A percentile compares a stretch with the other conserved stretches of the same genome.
Conservation (phyloP, 139 green algal species). For the Trebouxia sp. region DNA sequence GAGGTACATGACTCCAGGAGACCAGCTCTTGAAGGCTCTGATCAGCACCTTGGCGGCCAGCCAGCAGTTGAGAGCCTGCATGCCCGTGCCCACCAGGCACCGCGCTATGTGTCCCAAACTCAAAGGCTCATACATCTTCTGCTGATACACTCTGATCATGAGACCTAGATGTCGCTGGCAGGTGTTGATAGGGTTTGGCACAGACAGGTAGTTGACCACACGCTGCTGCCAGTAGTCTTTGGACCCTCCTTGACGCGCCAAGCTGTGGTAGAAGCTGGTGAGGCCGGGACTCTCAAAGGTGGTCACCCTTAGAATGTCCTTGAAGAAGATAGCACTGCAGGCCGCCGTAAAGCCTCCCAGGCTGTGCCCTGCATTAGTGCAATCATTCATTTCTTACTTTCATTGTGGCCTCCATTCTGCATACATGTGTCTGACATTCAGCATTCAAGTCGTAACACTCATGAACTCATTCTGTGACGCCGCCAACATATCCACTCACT, state of each 20-base stretch:
- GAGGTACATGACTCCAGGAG: constrained; percentile 12
- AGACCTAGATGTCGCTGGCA: constrained; percentile 31
- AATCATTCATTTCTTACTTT: no score
- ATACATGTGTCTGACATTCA: no score
- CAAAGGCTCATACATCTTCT: neutral
- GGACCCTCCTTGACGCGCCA: neutral
- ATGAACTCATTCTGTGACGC: no score
- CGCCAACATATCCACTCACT: no score
- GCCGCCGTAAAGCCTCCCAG: constrained; percentile 32
- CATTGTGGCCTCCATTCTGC: no score
- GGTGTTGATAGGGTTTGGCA: constrained; percentile 40
- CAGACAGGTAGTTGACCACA: constrained; percentile 31
- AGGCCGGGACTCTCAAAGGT: constrained; percentile 39
- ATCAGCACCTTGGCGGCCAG: constrained; percentile 9
- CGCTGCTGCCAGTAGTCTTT: constrained; percentile 13
- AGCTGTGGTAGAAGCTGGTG: constrained; percentile 35
- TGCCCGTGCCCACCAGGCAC: constrained; percentile 36
- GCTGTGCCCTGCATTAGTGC: constrained; percentile 4
- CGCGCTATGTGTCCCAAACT: constrained; percentile 7
- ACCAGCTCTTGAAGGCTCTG: constrained; percentile 17
- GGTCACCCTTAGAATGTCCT: neutral
- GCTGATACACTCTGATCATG: constrained; percentile 17
- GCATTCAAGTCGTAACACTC: no score
- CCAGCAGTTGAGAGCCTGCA: constrained; percentile 25
- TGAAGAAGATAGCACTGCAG: constrained; percentile 27